Evolutionary conservation across 2,329 filamentous ascomycete species (phyloP), one percentile per base, ranked within the genome.

Genomic region (Nothophaeocryptopus gaeumannii): DNA sequence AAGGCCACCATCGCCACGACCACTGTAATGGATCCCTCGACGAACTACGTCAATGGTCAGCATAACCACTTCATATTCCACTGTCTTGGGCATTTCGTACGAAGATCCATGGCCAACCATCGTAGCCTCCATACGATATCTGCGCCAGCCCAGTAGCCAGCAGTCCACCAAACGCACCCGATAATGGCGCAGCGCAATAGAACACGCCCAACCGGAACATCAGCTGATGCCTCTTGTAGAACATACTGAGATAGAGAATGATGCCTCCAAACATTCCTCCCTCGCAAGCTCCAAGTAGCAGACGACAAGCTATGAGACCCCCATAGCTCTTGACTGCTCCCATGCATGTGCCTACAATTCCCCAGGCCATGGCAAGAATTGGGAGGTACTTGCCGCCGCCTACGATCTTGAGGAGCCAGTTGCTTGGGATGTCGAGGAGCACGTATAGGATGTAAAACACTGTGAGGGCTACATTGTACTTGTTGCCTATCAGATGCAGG

Each of bases 21-120:
- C 3, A 84, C 65, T 8, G 78, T 80, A 1, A 83, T 81, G 2
- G 80, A 64, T 5, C 82, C 83, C 36, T 58, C 53, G 3, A 59
- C 63, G 55, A 67, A 64, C 20, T 26, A 7, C 7, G 20, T 26
- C 20, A 26, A 26, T 26, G 4, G 20, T 26, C 20, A 26, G 20
- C 20, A 26, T 26, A 7, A 26, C 20, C 20, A 4, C 7, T 26
- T 7, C 3, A 26, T 26, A 26, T 26, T 26, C 20, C 20, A 26
- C 20, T 26, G 20, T 26, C 20, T 26, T 26, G 20, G 20, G 20
- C 3, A 26, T 26, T 26, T 7, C 20, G 7, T 26, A 26, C 20
- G 58, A 65, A 70, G 38, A 64, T 64, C 53, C 64, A 70, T 0
- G 66, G 67, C 72, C 72, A 74, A 39, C 64, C 64, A 34, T 66